Base-by-base conservation (phyloP, 2,329 filamentous ascomycete species). In the Cladosporium phlei region DNA sequence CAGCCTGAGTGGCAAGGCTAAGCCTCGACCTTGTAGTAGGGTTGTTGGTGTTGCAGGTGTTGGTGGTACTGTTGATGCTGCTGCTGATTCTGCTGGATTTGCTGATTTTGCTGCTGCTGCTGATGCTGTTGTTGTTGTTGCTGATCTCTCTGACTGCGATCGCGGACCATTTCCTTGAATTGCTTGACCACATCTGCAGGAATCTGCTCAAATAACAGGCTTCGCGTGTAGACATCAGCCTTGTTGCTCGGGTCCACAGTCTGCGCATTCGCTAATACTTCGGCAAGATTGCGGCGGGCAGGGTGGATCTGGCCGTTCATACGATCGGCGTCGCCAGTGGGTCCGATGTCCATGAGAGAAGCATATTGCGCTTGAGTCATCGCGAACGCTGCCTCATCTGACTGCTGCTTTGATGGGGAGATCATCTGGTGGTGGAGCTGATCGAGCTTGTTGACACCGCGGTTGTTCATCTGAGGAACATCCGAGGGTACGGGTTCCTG, bases 131-230 rank as follows among this genome's bases (percentile, higher is more conserved):
- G 50, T 27, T 53, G 50, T 29, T 56, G 49, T 25, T 59, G 58
- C 16, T 56, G 55, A 4, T 64, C 61, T 38, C 60, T 55, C 24
- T 60, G 54, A 8, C 58, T 53, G 21, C 59, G 56, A 34, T 93
- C 86, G 54, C 85, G 81, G 58, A 95, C 86, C 79, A 95, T 89
- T 68, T 88, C 86, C 60, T 86, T 87, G 73, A 97, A 97, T 65
- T 91, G 88, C 58, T 83, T 82, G 45, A 98, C 88, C 38, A 97
- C 89, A 55, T 97, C 89, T 58, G 82, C 79, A 11, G 93, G 90
- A 58, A 97, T 90, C 68, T 90, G 87, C 62, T 96, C 89, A 88
- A 88, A 95, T 48, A 97, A 81, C 52, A 97, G 77, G 52, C 88
- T 95, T 48, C 91, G 80, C 25, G 90, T 94, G 71, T 95, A 95